phyloP scores from a whole-genome alignment of 345 rosid species.

The Dipteronia sinensis region DNA sequence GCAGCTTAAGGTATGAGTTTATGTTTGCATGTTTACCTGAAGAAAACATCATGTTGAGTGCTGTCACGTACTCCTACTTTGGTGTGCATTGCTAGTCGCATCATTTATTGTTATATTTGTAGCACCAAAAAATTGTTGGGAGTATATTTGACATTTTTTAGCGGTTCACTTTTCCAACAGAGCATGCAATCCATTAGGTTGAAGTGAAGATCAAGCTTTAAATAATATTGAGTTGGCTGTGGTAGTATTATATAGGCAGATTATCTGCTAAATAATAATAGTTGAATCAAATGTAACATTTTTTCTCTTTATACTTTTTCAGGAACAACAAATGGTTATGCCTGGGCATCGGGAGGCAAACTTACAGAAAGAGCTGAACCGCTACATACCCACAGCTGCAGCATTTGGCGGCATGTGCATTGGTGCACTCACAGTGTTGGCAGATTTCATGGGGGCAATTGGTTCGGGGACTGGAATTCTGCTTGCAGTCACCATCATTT shows the following conservation, averaged over 20 bases:
- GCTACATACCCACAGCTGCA: slow-evolving; percentile 92
- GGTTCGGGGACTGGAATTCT: slow-evolving; percentile 88
- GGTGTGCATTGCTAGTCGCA: not conserved
- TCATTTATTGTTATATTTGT: not conserved
- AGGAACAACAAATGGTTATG: slow-evolving; percentile 99
- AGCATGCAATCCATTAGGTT: too few species aligned
- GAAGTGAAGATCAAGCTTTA: not conserved
- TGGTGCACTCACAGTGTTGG: slow-evolving; percentile 79
- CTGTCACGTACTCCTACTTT: not conserved
- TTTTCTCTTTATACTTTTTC: not conserved
- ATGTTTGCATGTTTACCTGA: not conserved
- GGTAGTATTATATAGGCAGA: not conserved
- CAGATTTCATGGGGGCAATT: slow-evolving; percentile 92
- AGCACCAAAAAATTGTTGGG: not conserved
- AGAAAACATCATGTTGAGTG: not conserved
- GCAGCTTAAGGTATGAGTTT: slow-evolving; percentile 68
- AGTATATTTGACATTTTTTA: not conserved
- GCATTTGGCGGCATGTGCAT: slow-evolving; percentile 89
- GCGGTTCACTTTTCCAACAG: not conserved
- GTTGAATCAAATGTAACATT: not conserved
- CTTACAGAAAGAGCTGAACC: slow-evolving; percentile 78
- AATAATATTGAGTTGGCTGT: not conserved
- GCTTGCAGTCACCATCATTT: slow-evolving; percentile 82
- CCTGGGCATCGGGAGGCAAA: slow-evolving; percentile 93
- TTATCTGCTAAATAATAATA: not conserved